These are phyloP conservation scores for Marsdenia floribunda DNA, from an alignment of 257 asterid species.

Conservation along the genomic window DNA sequence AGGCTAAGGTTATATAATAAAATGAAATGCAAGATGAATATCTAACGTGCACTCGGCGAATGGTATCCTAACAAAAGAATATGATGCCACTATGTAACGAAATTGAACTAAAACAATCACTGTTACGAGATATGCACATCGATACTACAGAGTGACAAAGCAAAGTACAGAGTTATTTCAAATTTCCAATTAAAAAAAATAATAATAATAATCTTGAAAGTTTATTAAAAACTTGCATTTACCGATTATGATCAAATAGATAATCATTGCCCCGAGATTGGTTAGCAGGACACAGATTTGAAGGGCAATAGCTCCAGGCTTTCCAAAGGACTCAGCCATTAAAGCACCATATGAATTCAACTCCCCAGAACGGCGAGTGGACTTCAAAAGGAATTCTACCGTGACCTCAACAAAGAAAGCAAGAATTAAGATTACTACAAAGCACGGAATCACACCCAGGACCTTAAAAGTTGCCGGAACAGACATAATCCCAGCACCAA, in stretches of 20 bases:
- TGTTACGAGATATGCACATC: neutral
- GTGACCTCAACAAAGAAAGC: constrained; percentile 87
- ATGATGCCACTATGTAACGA: neutral
- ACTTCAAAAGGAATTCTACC: constrained; percentile 77
- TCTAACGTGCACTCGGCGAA: neutral
- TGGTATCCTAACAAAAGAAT: neutral
- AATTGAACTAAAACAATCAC: neutral
- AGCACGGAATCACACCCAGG: constrained; percentile 76
- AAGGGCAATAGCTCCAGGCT: constrained; percentile 69
- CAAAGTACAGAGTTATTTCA: neutral
- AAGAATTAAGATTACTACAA: constrained; percentile 53
- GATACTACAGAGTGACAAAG: neutral
- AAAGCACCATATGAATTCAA: constrained; percentile 73
- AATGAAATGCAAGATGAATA: neutral
- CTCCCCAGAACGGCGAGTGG: constrained; percentile 51
- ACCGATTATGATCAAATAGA: constrained; percentile 92
- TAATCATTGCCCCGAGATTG: constrained; percentile 87
- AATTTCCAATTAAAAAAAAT: neutral
- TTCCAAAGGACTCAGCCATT: constrained; percentile 95
- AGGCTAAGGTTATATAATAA: neutral
- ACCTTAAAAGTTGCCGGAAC: constrained; percentile 91
- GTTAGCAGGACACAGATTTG: constrained; percentile 84
- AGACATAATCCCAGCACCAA: constrained; percentile 97
- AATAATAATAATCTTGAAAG: neutral
- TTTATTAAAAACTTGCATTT: constrained; percentile 14